Percentiles rank a stretch among this genome's conserved stretches.
These are phyloP conservation scores for Gracilaria caudata DNA, from an alignment of 23 red algal genomes.

Conservation along the genomic window DNA sequence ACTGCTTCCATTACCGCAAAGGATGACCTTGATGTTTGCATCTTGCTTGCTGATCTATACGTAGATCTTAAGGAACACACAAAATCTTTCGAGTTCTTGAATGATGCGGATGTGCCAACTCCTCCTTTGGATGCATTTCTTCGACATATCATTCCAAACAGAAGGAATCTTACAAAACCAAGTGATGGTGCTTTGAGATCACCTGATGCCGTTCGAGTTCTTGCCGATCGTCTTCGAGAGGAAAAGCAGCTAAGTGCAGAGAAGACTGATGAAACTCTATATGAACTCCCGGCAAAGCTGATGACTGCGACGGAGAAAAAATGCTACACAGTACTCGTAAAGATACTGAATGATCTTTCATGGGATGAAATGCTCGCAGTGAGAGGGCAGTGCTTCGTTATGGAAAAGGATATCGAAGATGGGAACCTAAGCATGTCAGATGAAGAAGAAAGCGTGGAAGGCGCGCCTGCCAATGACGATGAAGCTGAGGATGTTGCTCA, in stretches of 20 bases:
- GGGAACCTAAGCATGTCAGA: constrained; percentile 30
- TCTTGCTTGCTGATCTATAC: constrained; percentile 64
- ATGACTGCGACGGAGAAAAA: constrained; percentile 75
- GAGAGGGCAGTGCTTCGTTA: constrained; percentile 87
- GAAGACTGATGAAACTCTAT: constrained; percentile 75
- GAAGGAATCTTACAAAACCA: constrained; percentile 46
- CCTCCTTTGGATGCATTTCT: constrained; percentile 84
- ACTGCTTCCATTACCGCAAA: constrained; percentile 13
- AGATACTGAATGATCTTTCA: constrained; percentile 77
- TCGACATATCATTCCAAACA: constrained; percentile 73
- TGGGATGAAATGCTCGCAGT: constrained; percentile 92
- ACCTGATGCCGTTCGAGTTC: constrained; percentile 55
- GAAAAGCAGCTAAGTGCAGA: constrained; percentile 64
- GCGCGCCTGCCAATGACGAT: background rate
- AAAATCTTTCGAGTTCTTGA: constrained; percentile 70
- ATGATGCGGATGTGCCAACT: constrained; percentile 74
- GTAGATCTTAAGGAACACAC: constrained; percentile 69
- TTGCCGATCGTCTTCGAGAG: constrained; percentile 61
- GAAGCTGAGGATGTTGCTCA: constrained; percentile 14
- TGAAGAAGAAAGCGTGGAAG: constrained; percentile 12
- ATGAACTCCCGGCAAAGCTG: constrained; percentile 83
- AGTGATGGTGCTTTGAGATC: constrained; percentile 36
- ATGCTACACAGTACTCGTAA: constrained; percentile 86
- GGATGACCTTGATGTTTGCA: constrained; percentile 56
- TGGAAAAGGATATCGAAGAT: constrained; percentile 87